A percentile compares a stretch with the other conserved stretches of the same genome.
These are phyloP conservation scores for Fusarium circinatum DNA, from an alignment of 2,329 filamentous ascomycete species.

Conservation along the genomic window DNA sequence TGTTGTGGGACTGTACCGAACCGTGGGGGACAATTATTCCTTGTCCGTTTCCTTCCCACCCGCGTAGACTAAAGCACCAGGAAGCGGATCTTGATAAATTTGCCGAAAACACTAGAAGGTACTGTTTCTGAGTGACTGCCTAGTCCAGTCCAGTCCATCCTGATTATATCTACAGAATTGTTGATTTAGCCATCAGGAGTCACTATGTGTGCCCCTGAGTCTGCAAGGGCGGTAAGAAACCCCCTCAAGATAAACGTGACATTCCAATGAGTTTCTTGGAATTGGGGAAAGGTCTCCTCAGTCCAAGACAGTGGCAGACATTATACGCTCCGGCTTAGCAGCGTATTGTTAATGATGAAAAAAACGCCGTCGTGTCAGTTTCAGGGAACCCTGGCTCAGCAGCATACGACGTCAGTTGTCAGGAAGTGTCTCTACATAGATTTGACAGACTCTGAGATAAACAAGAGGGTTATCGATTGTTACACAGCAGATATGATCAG, in stretches of 20 bases:
- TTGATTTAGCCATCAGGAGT: background rate
- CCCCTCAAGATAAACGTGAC: background rate
- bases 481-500: background rate
- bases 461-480: background rate
- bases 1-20: conserved; percentile 37
- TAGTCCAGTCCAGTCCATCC: background rate
- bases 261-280: conserved; percentile 11
- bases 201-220: background rate
- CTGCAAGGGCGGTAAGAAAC: conserved; percentile 18
- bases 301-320: background rate
- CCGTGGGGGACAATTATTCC: conserved; percentile 33
- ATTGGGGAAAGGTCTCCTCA: background rate
- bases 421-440: background rate
- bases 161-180: background rate
- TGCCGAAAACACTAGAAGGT: background rate
- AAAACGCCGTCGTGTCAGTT: conserved; percentile 37
- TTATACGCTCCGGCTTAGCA: conserved; percentile 22
- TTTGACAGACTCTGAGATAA: background rate
- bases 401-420: conserved; percentile 19
- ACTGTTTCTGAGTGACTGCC: background rate
- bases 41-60: conserved; percentile 19
- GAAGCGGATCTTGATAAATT: background rate
- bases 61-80: background rate
- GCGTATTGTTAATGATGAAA: background rate
- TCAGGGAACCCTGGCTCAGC: conserved; percentile 32